These are phyloP conservation scores for Fraxinus velutina DNA, from an alignment of 305 asterid species.

Conservation along the genomic window DNA sequence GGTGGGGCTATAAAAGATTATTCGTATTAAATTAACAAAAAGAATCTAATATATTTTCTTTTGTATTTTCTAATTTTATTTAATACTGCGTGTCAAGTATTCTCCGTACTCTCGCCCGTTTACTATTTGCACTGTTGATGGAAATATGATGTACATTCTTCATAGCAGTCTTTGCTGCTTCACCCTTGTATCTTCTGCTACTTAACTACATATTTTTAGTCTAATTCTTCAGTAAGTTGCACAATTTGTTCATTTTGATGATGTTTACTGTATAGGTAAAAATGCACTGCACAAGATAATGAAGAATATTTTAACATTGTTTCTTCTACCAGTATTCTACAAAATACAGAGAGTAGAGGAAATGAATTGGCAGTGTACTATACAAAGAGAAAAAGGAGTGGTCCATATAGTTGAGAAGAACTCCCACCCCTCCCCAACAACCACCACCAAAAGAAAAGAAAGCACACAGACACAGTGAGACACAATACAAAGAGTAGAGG, in stretches of 20 bases:
- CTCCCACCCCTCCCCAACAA: neutral
- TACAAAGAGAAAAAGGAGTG: neutral
- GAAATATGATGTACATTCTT: neutral
- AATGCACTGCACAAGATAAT: neutral
- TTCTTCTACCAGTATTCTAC: neutral
- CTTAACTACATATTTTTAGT: neutral
- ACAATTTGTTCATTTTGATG: neutral
- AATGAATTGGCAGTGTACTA: neutral
- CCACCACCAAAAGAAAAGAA: neutral
- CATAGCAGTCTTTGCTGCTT: neutral
- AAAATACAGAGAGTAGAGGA: neutral
- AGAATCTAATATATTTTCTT: neutral
- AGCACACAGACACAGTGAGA: neutral
- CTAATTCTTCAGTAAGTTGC: neutral
- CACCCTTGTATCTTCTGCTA: neutral
- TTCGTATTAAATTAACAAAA: neutral
- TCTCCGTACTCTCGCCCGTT: neutral
- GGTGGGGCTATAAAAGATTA: neutral
- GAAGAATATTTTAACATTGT: neutral
- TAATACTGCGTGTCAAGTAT: neutral
- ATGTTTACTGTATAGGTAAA: neutral
- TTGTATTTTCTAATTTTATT: neutral
- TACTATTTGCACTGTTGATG: neutral
- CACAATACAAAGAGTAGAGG: constrained; percentile 17
- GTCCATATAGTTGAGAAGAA: neutral